Percentiles rank a stretch among this genome's conserved stretches.
Conservation (phyloP, 805 yeast species). For the Saturnispora hagleri region DNA sequence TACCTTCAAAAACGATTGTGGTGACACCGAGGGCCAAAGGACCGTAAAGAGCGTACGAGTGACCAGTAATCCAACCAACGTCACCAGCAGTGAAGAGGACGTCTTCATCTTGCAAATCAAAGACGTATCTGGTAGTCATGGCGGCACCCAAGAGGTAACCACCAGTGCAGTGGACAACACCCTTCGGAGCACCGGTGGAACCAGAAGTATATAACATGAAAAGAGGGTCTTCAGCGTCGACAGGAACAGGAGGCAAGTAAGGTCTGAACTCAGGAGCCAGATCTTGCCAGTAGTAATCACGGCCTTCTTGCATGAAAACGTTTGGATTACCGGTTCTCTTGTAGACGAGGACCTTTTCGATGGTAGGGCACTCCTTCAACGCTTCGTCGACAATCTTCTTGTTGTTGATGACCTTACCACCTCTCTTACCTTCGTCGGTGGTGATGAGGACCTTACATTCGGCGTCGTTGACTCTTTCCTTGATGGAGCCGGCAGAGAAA, state of each 20-base stretch:
- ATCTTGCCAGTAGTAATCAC: constrained; percentile 96
- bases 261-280: constrained; percentile 73
- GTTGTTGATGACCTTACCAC: constrained; percentile 87
- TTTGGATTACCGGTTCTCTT: constrained; percentile 74
- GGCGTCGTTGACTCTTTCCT: constrained; percentile 86
- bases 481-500: constrained; percentile 84
- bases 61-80: constrained; percentile 99
- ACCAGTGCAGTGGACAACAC: constrained; percentile 91
- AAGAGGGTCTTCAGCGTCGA: constrained; percentile 87
- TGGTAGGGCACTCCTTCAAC: constrained; percentile 60
- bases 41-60: constrained; percentile 91
- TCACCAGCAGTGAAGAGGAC: constrained; percentile 94
- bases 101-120: constrained; percentile 86
- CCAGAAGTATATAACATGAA: constrained; percentile 96
- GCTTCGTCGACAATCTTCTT: constrained; percentile 96
- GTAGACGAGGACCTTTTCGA: constrained; percentile 77
- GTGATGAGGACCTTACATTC: constrained; percentile 81
- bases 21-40: constrained; percentile 86
- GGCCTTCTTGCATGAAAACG: constrained; percentile 63
- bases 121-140: constrained; percentile 83
- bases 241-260: constrained; percentile 81
- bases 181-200: constrained; percentile 97
- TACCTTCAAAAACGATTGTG: constrained; percentile 90
- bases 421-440: constrained; percentile 92
- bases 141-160: constrained; percentile 93